Evolutionary conservation across 2,329 filamentous ascomycete species (phyloP), one percentile per base, ranked within the genome.

Genomic region (Pseudogymnoascus verrucosus): DNA sequence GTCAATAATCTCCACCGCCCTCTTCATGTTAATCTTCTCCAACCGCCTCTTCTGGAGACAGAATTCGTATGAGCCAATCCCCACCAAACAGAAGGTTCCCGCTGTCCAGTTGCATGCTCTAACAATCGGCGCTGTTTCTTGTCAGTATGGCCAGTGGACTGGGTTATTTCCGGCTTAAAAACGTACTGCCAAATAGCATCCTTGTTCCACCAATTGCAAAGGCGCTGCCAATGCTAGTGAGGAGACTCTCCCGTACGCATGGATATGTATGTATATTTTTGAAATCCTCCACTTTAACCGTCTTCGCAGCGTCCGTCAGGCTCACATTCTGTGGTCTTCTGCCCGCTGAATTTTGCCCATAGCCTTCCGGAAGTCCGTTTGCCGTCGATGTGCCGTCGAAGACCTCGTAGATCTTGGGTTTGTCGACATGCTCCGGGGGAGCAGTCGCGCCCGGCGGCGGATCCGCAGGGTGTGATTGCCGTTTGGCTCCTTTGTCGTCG

Each of bases 41-140:
- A 88, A 82, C 59, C 84, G 80, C 65, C 92, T 82, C 66, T 84
- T 83, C 68, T 87, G 87, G 71, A 92, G 87, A 77, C 93, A 98
- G 71, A 89, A 91, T 76, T 97, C 91, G 76, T 92, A 95, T 61
- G 88, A 88, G 31, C 82, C 81, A 57, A 89, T 79, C n/a, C 89
- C 87, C 5, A 83, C 84, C 19, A 89, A 73, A 23, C 88, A 80
- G 74, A 95, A 96, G 37, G 85, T 81, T 5, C 87, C 90, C 5
- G 95, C 91, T 0, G 91, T 92, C 89, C 90, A 96, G 71, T 96
- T 96, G 37, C 89, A 87, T 0, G 90, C 85, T 70, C 83, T 85
- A 63, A 82, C 83, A 65, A 91, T 76, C 16, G 82, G 80, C 44
- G 82, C 85, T 84, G 68, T 60, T 72, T 36, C 36, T 54, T 59